These are phyloP conservation scores for Colletotrichum lindemuthianum DNA, from an alignment of 2,329 filamentous ascomycete species.

Conservation along the genomic window DNA sequence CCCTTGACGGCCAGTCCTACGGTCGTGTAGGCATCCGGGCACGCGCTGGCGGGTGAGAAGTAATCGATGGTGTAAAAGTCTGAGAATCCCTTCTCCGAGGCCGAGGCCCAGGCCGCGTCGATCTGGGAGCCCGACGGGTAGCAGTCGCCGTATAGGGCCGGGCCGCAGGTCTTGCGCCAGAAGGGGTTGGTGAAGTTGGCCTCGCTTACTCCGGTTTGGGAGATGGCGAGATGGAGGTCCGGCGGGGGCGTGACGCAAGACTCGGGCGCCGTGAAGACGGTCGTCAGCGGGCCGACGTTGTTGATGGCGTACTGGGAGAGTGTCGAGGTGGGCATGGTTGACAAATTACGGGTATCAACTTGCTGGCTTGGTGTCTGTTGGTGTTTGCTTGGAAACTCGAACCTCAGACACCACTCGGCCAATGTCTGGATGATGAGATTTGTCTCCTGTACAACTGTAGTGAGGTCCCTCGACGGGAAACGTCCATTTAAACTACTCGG, in stretches of 20 bases:
- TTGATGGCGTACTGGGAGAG: conserved; percentile 37
- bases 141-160: conserved; percentile 34
- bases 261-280: conserved; percentile 41
- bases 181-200: background rate
- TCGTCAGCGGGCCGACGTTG: conserved; percentile 45
- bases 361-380: background rate
- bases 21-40: conserved; percentile 41
- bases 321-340: conserved; percentile 41
- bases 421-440: too few species aligned
- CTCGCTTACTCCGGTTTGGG: fast-evolving
- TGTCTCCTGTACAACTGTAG: too few species aligned
- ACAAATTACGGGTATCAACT: background rate
- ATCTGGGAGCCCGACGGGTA: conserved; percentile 37
- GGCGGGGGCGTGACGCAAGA: conserved; percentile 38
- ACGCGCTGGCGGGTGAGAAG: conserved; percentile 40
- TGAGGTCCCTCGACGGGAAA: too few species aligned
- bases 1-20: conserved; percentile 33
- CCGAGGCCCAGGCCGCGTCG: conserved; percentile 12
- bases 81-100: background rate
- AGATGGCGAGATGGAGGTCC: conserved; percentile 8
- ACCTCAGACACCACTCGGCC: too few species aligned
- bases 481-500: too few species aligned
- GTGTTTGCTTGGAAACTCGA: background rate
- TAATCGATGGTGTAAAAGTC: conserved; percentile 30
- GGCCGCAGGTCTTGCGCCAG: conserved; percentile 21